These are phyloP conservation scores for Oryza australiensis DNA, from an alignment of 176 grass and related monocot genomes.

Conservation along the genomic window DNA sequence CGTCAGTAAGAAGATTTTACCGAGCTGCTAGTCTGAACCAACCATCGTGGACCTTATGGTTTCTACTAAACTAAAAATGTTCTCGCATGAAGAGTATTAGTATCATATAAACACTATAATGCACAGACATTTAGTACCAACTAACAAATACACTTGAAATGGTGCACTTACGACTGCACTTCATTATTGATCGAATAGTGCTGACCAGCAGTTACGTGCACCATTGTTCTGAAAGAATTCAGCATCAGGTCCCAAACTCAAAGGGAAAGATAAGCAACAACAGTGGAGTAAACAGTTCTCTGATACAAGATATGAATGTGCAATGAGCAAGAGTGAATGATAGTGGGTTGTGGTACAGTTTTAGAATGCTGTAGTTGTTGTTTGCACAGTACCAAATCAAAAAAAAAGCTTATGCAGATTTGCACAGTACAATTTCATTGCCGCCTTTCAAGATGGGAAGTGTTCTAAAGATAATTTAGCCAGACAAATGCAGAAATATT, in stretches of 20 bases:
- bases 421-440: not conserved
- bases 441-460: not conserved
- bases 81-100: not conserved
- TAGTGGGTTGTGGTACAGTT: not conserved
- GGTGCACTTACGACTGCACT: not conserved
- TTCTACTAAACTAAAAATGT: not conserved
- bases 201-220: not conserved
- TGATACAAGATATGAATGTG: no score
- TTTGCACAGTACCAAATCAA: not conserved
- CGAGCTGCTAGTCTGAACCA: not conserved
- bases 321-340: not conserved
- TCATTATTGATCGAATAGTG: not conserved
- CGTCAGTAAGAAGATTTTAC: not conserved
- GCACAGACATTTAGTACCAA: not conserved
- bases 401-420: not conserved
- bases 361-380: not conserved
- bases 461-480: not conserved
- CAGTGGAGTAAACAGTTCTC: no score
- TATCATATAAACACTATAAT: not conserved
- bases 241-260: conserved; percentile 40
- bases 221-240: conserved; percentile 49
- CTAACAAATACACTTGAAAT: not conserved
- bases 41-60: not conserved
- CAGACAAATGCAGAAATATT: not conserved
- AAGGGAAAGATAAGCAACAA: no score